These are phyloP conservation scores for Rhipidocladum racemiflorum DNA, from an alignment of 176 grass and related monocot genomes.

Conservation along the genomic window DNA sequence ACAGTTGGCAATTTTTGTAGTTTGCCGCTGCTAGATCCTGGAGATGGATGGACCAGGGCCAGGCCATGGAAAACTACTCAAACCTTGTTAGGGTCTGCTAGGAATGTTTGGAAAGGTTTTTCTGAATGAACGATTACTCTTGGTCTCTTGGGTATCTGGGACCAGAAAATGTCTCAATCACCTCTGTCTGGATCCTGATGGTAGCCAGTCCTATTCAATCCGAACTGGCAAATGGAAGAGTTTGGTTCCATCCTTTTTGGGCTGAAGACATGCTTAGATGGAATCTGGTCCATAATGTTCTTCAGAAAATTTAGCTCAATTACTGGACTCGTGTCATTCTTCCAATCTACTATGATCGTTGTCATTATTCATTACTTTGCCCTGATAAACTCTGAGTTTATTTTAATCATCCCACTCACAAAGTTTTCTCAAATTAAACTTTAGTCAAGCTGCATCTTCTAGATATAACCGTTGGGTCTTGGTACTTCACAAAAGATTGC, in stretches of 20 bases:
- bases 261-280: background rate
- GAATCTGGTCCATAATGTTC: background rate
- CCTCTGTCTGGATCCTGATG: background rate
- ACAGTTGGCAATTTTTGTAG: background rate
- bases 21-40: background rate
- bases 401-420: background rate
- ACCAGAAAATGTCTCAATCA: background rate
- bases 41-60: background rate
- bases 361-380: background rate
- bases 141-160: no score
- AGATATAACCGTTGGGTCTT: background rate
- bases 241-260: background rate
- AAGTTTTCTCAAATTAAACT: background rate
- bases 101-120: background rate
- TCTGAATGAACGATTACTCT: background rate
- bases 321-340: background rate
- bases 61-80: background rate
- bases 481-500: background rate
- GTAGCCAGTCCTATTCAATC: background rate
- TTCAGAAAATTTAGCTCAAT: background rate
- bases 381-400: background rate
- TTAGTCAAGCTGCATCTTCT: background rate
- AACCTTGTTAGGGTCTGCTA: background rate
- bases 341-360: background rate
- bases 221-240: background rate